These are phyloP conservation scores for Coniochaeta pulveracea DNA, from an alignment of 2,329 filamentous ascomycete species.

Conservation along the genomic window DNA sequence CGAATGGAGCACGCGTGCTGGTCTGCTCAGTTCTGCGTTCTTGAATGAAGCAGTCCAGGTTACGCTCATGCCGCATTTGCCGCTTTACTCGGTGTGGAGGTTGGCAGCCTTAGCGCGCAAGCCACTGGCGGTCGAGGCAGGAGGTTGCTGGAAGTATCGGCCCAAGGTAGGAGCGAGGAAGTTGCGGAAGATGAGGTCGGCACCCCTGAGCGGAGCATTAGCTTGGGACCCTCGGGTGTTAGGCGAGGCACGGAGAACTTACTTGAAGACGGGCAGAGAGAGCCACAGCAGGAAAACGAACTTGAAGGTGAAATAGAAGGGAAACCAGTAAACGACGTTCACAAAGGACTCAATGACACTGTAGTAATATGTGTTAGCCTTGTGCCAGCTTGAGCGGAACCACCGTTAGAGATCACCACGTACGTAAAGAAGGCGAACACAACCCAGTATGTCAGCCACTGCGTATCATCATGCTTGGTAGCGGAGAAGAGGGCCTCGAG, in stretches of 20 bases:
- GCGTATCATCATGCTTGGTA: slow-evolving; percentile 66
- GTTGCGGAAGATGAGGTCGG: slow-evolving; percentile 92
- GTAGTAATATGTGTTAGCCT: slow-evolving; percentile 8
- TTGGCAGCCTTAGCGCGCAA: slow-evolving; percentile 82
- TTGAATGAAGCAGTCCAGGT: too few species aligned
- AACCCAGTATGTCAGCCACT: slow-evolving; percentile 84
- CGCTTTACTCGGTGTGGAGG: slow-evolving; percentile 55
- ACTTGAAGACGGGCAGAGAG: slow-evolving; percentile 88
- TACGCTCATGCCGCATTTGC: too few species aligned
- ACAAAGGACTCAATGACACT: slow-evolving; percentile 71
- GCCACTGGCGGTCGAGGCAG: slow-evolving; percentile 68
- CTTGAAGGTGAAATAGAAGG: slow-evolving; percentile 99
- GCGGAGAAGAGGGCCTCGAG: slow-evolving; percentile 64
- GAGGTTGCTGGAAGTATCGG: slow-evolving; percentile 73
- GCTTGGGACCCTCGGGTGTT: not conserved
- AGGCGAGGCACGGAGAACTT: slow-evolving; percentile 38
- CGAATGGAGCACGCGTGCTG: too few species aligned
- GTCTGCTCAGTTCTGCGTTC: too few species aligned
- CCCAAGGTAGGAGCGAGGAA: slow-evolving; percentile 85
- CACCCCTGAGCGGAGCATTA: slow-evolving; percentile 67
- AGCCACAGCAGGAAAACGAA: slow-evolving; percentile 97
- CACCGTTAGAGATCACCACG: slow-evolving; percentile 14
- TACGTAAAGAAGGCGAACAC: slow-evolving; percentile 71
- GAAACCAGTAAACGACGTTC: slow-evolving; percentile 86
- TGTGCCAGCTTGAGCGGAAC: not conserved